These are phyloP conservation scores for Pseudodiploospora longispora DNA, from an alignment of 2,329 filamentous ascomycete species.

Conservation along the genomic window DNA sequence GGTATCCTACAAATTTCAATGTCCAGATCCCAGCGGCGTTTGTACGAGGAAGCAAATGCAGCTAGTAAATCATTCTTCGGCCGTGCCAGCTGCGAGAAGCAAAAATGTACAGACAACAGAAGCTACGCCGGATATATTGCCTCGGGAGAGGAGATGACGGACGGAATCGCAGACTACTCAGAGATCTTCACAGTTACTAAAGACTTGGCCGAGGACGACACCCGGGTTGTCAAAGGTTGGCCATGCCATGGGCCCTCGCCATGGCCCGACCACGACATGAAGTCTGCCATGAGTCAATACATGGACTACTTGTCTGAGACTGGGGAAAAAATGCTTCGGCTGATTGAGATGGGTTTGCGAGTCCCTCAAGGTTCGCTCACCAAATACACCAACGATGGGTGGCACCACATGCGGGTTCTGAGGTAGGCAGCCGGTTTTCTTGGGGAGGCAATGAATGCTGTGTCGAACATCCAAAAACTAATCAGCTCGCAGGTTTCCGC, in stretches of 20 bases:
- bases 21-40: constrained; percentile 22
- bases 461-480: not conserved
- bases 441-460: not conserved
- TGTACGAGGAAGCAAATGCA: constrained; percentile 28
- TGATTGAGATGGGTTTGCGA: constrained; percentile 37
- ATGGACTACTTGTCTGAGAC: constrained; percentile 31
- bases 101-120: constrained; percentile 33
- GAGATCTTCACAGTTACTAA: constrained; percentile 47
- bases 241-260: constrained; percentile 42
- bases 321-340: constrained; percentile 36
- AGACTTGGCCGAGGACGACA: constrained; percentile 31
- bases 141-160: constrained; percentile 39
- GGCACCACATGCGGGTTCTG: constrained; percentile 42
- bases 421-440: constrained; percentile 22
- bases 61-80: constrained; percentile 33
- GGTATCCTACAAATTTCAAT: constrained; percentile 40
- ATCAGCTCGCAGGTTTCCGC: constrained; percentile 20
- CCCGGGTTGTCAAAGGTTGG: constrained; percentile 33
- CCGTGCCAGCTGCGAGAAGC: constrained; percentile 28
- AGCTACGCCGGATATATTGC: constrained; percentile 43
- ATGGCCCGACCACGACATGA: constrained; percentile 36
- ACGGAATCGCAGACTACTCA: constrained; percentile 42
- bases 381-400: constrained; percentile 36
- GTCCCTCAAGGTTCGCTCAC: constrained; percentile 32
- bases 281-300: constrained; percentile 30